A percentile compares a stretch with the other conserved stretches of the same genome.
These are phyloP conservation scores for Corchorus capsularis DNA, from an alignment of 345 rosid species.

Conservation along the genomic window DNA sequence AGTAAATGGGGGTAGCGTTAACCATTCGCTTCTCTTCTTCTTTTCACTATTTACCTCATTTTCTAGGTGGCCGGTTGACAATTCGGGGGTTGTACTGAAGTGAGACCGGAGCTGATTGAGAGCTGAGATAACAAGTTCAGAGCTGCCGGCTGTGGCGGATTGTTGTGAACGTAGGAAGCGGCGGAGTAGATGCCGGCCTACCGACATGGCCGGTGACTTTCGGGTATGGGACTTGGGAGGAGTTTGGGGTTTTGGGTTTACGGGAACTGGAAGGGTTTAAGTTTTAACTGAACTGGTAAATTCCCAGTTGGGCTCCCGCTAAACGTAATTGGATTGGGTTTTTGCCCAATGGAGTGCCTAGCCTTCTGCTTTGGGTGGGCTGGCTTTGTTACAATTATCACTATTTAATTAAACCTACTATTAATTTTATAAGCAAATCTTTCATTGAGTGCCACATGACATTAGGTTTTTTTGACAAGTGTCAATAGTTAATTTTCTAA, in stretches of 20 bases:
- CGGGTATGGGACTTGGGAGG: too few relatives aligned
- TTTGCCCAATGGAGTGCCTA: not conserved
- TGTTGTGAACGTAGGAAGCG: constrained; percentile 32
- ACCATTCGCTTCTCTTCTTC: constrained; percentile 53
- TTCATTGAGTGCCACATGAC: too few relatives aligned
- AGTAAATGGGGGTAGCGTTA: constrained; percentile 67
- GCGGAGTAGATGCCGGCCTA: constrained; percentile 39
- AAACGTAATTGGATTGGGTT: not conserved
- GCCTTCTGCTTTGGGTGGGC: not conserved
- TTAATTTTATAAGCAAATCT: too few relatives aligned
- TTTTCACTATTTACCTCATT: not conserved
- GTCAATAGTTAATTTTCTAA: too few relatives aligned
- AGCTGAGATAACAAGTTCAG: constrained; percentile 5
- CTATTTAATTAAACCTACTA: not conserved
- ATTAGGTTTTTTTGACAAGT: too few relatives aligned
- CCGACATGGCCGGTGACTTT: constrained; percentile 9
- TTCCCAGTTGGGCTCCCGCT: not conserved
- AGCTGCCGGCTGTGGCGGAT: not conserved
- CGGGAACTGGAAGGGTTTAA: not conserved
- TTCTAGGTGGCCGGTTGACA: not conserved
- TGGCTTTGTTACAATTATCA: not conserved
- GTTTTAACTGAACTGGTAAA: not conserved
- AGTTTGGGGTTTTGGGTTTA: constrained; percentile 6
- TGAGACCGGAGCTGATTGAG: constrained; percentile 23
- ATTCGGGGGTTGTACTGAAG: constrained; percentile 24